phyloP scores from a whole-genome alignment of 2,329 filamentous ascomycete genomes.

The Colletotrichum sojae region DNA sequence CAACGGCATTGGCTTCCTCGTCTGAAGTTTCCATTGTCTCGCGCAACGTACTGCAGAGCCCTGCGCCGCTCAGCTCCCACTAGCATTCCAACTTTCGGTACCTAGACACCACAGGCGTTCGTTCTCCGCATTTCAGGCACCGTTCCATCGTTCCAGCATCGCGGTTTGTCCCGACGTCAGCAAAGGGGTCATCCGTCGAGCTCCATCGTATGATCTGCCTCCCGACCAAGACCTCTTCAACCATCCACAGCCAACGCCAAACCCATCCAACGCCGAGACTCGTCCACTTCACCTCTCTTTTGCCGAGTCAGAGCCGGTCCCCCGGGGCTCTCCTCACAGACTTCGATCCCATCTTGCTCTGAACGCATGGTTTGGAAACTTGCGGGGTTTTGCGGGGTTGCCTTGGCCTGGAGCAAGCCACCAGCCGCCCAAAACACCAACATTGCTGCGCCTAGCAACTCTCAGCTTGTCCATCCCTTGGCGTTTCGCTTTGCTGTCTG shows the following conservation, averaged over 20 bases:
- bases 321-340: constrained; percentile 1
- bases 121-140: constrained; percentile 11
- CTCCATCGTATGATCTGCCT: constrained; percentile 11
- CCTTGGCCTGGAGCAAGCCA: constrained; percentile 1
- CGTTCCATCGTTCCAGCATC: not conserved
- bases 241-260: not conserved
- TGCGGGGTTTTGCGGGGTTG: constrained; percentile 37
- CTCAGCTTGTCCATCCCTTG: constrained; percentile 15
- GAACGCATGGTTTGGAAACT: constrained; percentile 12
- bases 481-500: constrained; percentile 28
- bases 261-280: not conserved
- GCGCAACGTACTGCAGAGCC: not conserved
- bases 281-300: not conserved
- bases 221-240: not conserved
- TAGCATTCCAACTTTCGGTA: not conserved
- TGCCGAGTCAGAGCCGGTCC: constrained; percentile 12
- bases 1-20: constrained; percentile 8
- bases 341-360: constrained; percentile 19
- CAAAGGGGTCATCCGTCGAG: not conserved
- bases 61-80: not conserved
- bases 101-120: constrained; percentile 11
- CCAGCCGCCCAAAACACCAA: not conserved
- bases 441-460: constrained; percentile 1
- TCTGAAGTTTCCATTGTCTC: constrained; percentile 16
- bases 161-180: constrained; percentile 23